These are phyloP conservation scores for Venturia aucupariae DNA, from an alignment of 2,329 filamentous ascomycete genomes.

Conservation along the genomic window DNA sequence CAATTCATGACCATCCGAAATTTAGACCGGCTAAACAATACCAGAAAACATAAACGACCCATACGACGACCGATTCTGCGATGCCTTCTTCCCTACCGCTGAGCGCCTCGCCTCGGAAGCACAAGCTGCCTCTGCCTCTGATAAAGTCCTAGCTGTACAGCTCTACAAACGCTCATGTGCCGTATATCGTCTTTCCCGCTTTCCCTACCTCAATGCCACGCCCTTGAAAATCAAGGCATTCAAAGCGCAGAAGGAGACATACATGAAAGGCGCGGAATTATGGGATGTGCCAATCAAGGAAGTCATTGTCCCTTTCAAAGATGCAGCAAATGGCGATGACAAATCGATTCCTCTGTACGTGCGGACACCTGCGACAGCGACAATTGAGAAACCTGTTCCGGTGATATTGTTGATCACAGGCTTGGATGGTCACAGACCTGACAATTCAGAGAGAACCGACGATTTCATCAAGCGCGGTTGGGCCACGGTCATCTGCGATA, in stretches of 20 bases:
- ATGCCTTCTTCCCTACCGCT: slow-evolving; percentile 28
- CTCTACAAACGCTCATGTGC: slow-evolving; percentile 29
- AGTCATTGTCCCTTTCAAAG: slow-evolving; percentile 30
- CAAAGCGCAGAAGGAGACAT: slow-evolving; percentile 28
- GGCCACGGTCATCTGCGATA: slow-evolving; percentile 54
- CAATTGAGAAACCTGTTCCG: slow-evolving; percentile 28
- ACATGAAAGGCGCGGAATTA: slow-evolving; percentile 26
- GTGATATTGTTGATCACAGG: slow-evolving; percentile 51
- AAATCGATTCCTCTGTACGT: slow-evolving; percentile 32
- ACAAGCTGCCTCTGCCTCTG: slow-evolving; percentile 19
- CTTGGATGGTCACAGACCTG: slow-evolving; percentile 53
- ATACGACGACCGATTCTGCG: slow-evolving; percentile 29
- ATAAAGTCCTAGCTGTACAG: slow-evolving; percentile 23
- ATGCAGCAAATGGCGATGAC: slow-evolving; percentile 27
- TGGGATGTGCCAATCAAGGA: slow-evolving; percentile 31
- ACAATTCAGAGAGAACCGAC: slow-evolving; percentile 51
- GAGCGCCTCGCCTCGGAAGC: slow-evolving; percentile 24
- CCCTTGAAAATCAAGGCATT: slow-evolving; percentile 26
- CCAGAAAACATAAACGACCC: slow-evolving; percentile 27
- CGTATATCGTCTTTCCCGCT: slow-evolving; percentile 29
- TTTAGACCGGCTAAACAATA: slow-evolving; percentile 13
- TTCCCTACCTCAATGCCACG: slow-evolving; percentile 29
- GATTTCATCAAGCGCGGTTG: slow-evolving; percentile 56
- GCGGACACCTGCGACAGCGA: slow-evolving; percentile 26
- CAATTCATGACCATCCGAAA: not conserved